phyloP scores from a whole-genome alignment of 148 eudicot species.

The Chenopodium berlandieri region DNA sequence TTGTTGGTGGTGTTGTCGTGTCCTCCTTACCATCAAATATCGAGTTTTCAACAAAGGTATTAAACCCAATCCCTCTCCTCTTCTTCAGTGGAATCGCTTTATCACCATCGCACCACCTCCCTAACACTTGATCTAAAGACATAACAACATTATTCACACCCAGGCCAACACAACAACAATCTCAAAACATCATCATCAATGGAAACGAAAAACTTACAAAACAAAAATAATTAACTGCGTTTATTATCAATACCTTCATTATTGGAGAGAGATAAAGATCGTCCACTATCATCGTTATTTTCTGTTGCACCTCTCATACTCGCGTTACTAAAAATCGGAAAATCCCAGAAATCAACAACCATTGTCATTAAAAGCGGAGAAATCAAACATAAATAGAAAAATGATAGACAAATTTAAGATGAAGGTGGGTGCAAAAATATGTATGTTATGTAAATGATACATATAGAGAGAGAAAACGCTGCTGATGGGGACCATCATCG shows the following conservation, averaged over 20 bases:
- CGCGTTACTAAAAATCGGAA: constrained; percentile 39
- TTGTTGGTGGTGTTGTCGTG: neutral
- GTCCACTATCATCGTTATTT: neutral
- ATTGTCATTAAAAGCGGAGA: constrained; percentile 15
- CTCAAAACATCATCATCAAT: neutral
- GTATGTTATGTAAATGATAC: neutral
- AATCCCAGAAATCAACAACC: constrained; percentile 32
- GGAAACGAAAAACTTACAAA: no score
- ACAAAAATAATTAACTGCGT: no score
- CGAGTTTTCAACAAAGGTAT: neutral
- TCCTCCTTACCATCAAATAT: neutral
- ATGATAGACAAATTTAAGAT: neutral
- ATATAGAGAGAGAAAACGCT: neutral
- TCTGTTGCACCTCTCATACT: constrained; percentile 13
- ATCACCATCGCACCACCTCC: constrained; percentile 38
- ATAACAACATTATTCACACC: neutral
- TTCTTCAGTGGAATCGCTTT: constrained; percentile 59
- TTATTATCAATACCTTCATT: constrained; percentile 16
- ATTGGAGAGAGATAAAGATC: constrained; percentile 3
- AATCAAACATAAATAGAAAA: constrained; percentile 20
- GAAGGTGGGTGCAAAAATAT: constrained; percentile 24
- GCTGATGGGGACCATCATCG: constrained; percentile 31
- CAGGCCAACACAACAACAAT: no score
- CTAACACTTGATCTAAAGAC: neutral
- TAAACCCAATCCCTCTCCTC: constrained; percentile 38